These are phyloP conservation scores for Domatiomyces globalis DNA, from an alignment of 2,329 filamentous ascomycete genomes.

Conservation along the genomic window DNA sequence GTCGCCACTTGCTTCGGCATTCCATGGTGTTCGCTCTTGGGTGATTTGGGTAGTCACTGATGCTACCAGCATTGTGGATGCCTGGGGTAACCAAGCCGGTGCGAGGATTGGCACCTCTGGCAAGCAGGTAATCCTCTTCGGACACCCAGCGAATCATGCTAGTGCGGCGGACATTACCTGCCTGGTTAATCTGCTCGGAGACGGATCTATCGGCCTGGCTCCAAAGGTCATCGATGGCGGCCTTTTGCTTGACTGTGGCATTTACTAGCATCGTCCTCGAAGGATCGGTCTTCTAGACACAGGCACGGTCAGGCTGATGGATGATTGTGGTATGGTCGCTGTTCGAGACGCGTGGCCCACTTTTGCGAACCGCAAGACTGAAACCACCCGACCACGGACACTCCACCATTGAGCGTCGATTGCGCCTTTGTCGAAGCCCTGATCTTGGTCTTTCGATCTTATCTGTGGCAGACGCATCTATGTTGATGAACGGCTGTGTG, in stretches of 20 bases:
- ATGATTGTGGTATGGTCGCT: no score
- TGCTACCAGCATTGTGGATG: conserved; percentile 17
- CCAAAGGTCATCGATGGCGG: conserved; percentile 1
- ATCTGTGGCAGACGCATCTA: no score
- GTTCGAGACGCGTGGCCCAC: no score
- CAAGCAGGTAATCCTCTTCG: conserved; percentile 24
- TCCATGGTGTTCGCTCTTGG: conserved; percentile 5
- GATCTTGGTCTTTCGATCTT: no score
- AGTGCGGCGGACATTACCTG: conserved; percentile 1
- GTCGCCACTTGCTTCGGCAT: conserved; percentile 21
- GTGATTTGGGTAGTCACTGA: conserved; percentile 12
- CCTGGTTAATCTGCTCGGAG: conserved; percentile 3
- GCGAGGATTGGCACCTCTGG: conserved; percentile 23
- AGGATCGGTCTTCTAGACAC: no score
- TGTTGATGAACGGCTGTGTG: no score
- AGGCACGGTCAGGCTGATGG: no score
- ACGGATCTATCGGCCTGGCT: conserved; percentile 1
- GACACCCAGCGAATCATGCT: conserved; percentile 2
- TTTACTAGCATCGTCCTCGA: no score
- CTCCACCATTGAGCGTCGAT: no score
- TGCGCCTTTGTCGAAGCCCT: no score
- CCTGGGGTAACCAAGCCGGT: conserved; percentile 27
- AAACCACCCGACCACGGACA: no score
- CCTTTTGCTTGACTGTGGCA: neutral
- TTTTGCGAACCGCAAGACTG: no score